These are phyloP conservation scores for Vigna reflexopilosa DNA, from an alignment of 306 rosid species.

Conservation along the genomic window DNA sequence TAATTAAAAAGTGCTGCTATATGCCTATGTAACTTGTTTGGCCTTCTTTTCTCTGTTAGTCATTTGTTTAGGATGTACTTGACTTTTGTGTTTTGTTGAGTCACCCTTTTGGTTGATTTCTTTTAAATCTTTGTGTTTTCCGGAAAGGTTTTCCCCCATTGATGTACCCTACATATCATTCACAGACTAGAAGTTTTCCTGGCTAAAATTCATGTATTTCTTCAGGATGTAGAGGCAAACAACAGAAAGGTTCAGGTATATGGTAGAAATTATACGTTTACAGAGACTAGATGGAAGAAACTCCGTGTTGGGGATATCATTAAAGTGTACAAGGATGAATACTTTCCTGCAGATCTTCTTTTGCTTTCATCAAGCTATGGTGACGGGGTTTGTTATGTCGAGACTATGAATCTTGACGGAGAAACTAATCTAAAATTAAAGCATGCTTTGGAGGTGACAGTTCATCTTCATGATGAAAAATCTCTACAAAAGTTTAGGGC, in stretches of 20 bases:
- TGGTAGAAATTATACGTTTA: constrained; percentile 53
- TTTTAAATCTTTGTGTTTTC: constrained; percentile 1
- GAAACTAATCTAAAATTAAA: constrained; percentile 91
- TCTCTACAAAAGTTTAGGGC: constrained; percentile 64
- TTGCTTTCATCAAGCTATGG: constrained; percentile 77
- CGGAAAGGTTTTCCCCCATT: not conserved
- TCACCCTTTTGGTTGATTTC: constrained; percentile 21
- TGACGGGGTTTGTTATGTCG: constrained; percentile 91
- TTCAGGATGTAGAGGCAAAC: constrained; percentile 85
- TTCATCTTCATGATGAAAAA: constrained; percentile 59
- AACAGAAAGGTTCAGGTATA: constrained; percentile 70
- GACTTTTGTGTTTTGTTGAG: constrained; percentile 20
- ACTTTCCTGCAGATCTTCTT: constrained; percentile 89
- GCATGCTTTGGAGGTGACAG: constrained; percentile 71
- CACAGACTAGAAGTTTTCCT: constrained; percentile 9
- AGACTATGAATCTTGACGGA: constrained; percentile 95
- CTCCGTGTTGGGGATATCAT: constrained; percentile 85
- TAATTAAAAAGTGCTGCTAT: constrained; percentile 1
- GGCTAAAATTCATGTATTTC: constrained; percentile 42
- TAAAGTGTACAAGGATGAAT: constrained; percentile 79
- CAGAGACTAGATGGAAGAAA: constrained; percentile 80
- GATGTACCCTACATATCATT: constrained; percentile 4
- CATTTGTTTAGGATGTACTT: constrained; percentile 23
- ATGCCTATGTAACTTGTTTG: constrained; percentile 17
- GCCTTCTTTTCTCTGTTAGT: not conserved